Evolutionary conservation across 1,284 basidiomycete species (phyloP).

Genomic region (Ceratobasidium papillatum): DNA sequence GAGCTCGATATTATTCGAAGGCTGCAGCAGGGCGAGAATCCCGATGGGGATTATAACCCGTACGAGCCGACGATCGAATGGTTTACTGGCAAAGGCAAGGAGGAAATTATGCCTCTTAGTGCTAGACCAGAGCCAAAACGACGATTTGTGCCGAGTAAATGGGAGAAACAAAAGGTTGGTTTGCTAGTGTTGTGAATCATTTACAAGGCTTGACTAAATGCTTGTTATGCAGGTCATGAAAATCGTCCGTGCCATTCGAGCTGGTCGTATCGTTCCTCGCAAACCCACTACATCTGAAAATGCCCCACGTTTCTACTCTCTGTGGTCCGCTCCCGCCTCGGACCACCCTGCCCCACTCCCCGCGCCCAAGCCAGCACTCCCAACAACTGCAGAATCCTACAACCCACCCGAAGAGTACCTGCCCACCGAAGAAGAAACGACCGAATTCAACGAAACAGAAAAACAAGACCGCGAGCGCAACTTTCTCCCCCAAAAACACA

Average conservation of each 20-base stretch:
- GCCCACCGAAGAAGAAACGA: slow-evolving; percentile 85
- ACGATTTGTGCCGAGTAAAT: slow-evolving; percentile 97
- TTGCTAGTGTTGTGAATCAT: slow-evolving; percentile 36
- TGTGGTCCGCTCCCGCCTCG: slow-evolving; percentile 83
- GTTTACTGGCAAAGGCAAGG: slow-evolving; percentile 96
- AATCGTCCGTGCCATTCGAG: slow-evolving; percentile 97
- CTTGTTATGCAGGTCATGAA: slow-evolving; percentile 84
- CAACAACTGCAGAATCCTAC: slow-evolving; percentile 94
- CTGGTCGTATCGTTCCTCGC: slow-evolving; percentile 91
- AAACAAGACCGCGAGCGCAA: slow-evolving; percentile 92
- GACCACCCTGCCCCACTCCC: slow-evolving; percentile 81
- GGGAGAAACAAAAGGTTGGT: slow-evolving; percentile 99
- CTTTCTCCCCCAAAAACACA: slow-evolving; percentile 89
- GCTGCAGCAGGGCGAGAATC: slow-evolving; percentile 89
- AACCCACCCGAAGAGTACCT: slow-evolving; percentile 99
- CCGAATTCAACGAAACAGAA: slow-evolving; percentile 86
- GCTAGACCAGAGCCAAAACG: slow-evolving; percentile 95
- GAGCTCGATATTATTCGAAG: slow-evolving; percentile 96
- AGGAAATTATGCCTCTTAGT: slow-evolving; percentile 92
- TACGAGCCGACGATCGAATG: slow-evolving; percentile 95
- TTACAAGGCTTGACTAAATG: background rate
- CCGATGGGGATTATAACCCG: slow-evolving; percentile 88
- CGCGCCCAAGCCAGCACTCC: slow-evolving; percentile 90
- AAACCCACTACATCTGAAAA: slow-evolving; percentile 80
- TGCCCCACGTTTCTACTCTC: slow-evolving; percentile 83